Percentiles rank a stretch among this genome's conserved stretches.
Conservation (phyloP, 371 early-diverging fungal genomes). For the Mucor piriformis region DNA sequence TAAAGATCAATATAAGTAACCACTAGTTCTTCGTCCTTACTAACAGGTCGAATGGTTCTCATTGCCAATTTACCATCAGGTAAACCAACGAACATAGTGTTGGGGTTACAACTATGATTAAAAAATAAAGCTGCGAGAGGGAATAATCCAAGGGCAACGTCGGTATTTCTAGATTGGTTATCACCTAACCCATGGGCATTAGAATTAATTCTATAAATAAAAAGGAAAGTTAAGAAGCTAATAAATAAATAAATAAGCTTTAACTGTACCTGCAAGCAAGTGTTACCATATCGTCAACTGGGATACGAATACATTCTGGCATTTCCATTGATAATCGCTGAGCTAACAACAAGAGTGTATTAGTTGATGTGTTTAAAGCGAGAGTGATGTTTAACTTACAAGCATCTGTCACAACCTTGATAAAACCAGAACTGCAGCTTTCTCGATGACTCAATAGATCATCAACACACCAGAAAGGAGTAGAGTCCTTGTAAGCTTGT, state of each 20-base stretch:
- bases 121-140: constrained; percentile 67
- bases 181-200: constrained; percentile 63
- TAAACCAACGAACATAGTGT: constrained; percentile 62
- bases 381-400: too few species aligned
- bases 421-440: constrained; percentile 51
- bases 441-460: constrained; percentile 66
- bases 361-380: too few species aligned
- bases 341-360: constrained; percentile 2
- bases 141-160: constrained; percentile 66
- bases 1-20: constrained; percentile 71
- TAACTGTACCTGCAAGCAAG: constrained; percentile 60
- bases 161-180: constrained; percentile 53
- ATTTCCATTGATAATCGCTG: constrained; percentile 47
- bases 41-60: constrained; percentile 61
- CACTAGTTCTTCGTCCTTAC: constrained; percentile 59
- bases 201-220: constrained; percentile 51
- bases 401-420: constrained; percentile 53
- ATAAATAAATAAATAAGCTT: background rate
- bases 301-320: constrained; percentile 46
- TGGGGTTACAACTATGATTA: constrained; percentile 72
- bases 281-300: constrained; percentile 58
- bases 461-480: constrained; percentile 56
- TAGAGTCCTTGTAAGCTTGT: constrained; percentile 13
- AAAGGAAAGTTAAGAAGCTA: background rate
- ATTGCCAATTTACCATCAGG: constrained; percentile 56